Percentiles rank a stretch among this genome's conserved stretches.
These are phyloP conservation scores for Chytriomyces sp. DNA, from an alignment of 192 early-diverging fungal species.

Conservation along the genomic window DNA sequence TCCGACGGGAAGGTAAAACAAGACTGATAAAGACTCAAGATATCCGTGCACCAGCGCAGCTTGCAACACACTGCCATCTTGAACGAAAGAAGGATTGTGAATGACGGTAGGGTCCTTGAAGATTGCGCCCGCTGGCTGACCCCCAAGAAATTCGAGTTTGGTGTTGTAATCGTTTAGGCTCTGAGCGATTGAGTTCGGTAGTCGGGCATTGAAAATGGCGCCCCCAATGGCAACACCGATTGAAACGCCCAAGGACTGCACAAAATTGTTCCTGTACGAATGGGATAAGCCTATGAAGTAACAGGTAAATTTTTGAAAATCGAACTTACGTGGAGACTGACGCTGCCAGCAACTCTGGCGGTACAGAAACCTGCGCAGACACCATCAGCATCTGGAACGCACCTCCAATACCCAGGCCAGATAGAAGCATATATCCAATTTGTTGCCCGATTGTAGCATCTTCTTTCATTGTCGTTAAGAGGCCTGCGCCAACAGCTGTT, in stretches of 20 bases:
- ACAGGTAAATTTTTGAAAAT: conserved; percentile 49
- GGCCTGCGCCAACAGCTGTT: conserved; percentile 7
- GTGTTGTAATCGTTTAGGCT: background rate
- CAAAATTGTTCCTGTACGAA: conserved; percentile 39
- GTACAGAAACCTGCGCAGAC: conserved; percentile 33
- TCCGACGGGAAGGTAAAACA: conserved; percentile 32
- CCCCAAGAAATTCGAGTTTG: background rate
- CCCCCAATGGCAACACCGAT: conserved; percentile 63
- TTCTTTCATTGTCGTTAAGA: conserved; percentile 22
- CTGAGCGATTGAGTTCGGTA: conserved; percentile 44
- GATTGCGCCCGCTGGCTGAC: background rate
- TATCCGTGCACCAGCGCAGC: conserved; percentile 31
- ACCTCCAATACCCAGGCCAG: conserved; percentile 30
- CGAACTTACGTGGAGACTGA: conserved; percentile 55
- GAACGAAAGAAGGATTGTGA: background rate
- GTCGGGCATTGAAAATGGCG: conserved; percentile 62
- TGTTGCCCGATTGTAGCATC: conserved; percentile 1
- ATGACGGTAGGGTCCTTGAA: background rate
- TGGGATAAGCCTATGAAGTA: background rate
- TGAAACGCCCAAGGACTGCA: conserved; percentile 57
- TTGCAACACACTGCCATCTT: background rate
- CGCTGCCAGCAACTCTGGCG: conserved; percentile 65
- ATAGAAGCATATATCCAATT: conserved; percentile 29
- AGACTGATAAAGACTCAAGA: conserved; percentile 15
- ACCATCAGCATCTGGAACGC: conserved; percentile 26